A percentile compares a stretch with the other conserved stretches of the same genome.
Evolutionary conservation across 1,139 yeast genomes (phyloP).

Genomic region (Nakaseomyces sp.): DNA sequence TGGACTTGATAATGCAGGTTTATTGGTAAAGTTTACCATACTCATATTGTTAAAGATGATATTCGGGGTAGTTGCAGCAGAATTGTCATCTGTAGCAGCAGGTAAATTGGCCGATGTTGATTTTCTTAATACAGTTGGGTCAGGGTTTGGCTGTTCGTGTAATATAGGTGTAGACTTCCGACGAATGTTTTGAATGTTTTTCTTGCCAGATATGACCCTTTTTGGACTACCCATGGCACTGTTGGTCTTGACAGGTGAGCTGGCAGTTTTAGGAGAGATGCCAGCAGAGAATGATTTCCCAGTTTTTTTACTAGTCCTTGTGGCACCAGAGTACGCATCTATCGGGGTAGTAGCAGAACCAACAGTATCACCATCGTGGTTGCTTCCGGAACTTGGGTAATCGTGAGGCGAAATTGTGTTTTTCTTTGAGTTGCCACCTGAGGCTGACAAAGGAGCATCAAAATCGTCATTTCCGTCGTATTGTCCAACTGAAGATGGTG

Average conservation of each 20-base stretch:
- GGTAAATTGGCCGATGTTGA: constrained; percentile 1
- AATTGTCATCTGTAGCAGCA: background rate
- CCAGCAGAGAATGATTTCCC: background rate
- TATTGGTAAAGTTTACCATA: constrained; percentile 6
- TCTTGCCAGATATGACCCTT: background rate
- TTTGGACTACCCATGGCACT: constrained; percentile 1
- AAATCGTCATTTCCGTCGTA: background rate
- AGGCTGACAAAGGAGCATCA: background rate
- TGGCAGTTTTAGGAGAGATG: background rate
- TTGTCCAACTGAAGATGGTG: background rate
- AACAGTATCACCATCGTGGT: background rate
- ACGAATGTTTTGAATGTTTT: background rate
- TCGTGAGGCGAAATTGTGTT: constrained; percentile 2
- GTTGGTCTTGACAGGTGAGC: background rate
- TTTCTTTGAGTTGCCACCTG: constrained; percentile 5
- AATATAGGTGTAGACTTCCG: constrained; percentile 3
- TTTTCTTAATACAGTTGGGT: background rate
- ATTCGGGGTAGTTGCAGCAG: background rate
- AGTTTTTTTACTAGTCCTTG: background rate
- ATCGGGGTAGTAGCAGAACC: constrained; percentile 1
- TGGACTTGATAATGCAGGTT: constrained; percentile 13
- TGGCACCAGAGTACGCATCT: background rate
- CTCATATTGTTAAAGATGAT: constrained; percentile 3
- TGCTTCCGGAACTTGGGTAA: constrained; percentile 1
- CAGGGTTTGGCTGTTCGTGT: background rate